Evolutionary conservation across 163 green algal genomes (phyloP).

Genomic region (Scenedesmus sp.): DNA sequence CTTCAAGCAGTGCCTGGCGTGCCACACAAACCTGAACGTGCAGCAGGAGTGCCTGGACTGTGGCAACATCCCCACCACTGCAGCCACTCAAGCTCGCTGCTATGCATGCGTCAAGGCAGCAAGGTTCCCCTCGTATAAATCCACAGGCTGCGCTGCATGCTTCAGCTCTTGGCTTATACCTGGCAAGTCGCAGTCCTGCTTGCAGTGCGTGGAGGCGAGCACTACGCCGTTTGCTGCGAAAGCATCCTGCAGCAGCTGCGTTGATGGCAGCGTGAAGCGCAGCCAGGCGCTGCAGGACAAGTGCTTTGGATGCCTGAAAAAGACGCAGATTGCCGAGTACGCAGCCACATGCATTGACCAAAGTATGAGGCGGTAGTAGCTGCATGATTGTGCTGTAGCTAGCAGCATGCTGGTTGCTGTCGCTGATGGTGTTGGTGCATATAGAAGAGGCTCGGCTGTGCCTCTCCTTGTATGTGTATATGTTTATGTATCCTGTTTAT

Average conservation of each 20-base stretch:
- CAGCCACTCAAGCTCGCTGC: constrained; percentile 15
- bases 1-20: constrained; percentile 26
- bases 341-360: constrained; percentile 1
- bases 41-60: constrained; percentile 33
- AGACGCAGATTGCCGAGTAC: constrained; percentile 4
- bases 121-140: constrained; percentile 3
- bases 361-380: not conserved
- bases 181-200: constrained; percentile 3
- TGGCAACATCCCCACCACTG: constrained; percentile 14
- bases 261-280: not conserved
- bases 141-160: constrained; percentile 11
- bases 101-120: constrained; percentile 1
- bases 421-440: not conserved
- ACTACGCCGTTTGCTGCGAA: constrained; percentile 15
- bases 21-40: not conserved
- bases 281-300: not conserved
- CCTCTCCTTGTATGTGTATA: not conserved
- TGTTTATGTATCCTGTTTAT: not conserved
- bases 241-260: constrained; percentile 12
- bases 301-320: constrained; percentile 32
- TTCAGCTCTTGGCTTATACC: constrained; percentile 3
- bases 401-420: not conserved
- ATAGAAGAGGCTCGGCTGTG: not conserved
- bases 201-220: constrained; percentile 28
- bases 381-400: not conserved